These are phyloP conservation scores for Lactifluus pinguis DNA, from an alignment of 768 basidiomycete genomes.

Conservation along the genomic window DNA sequence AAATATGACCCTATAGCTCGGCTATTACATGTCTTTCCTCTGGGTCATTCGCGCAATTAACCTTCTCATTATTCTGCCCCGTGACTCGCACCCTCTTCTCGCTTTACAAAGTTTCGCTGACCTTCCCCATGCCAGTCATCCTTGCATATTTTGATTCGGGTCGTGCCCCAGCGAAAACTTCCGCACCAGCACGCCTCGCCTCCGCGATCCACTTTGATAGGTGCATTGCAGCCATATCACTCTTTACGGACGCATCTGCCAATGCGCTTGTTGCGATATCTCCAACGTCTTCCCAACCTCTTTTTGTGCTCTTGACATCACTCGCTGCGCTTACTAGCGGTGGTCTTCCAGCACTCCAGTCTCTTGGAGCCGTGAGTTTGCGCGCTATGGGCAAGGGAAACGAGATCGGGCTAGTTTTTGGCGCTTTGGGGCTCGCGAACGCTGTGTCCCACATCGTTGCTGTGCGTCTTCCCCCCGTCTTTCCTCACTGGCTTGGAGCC, in stretches of 20 bases:
- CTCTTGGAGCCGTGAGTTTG: constrained; percentile 19
- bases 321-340: constrained; percentile 19
- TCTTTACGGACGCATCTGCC: constrained; percentile 19
- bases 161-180: background rate
- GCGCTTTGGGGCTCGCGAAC: constrained; percentile 18
- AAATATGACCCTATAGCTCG: constrained; percentile 8
- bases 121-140: constrained; percentile 10
- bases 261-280: constrained; percentile 17
- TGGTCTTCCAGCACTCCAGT: constrained; percentile 19
- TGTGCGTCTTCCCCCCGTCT: constrained; percentile 1
- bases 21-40: constrained; percentile 20
- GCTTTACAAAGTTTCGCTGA: background rate
- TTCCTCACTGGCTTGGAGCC: background rate
- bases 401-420: constrained; percentile 19
- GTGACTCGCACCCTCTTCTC: constrained; percentile 1
- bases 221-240: constrained; percentile 16
- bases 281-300: constrained; percentile 19
- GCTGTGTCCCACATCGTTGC: constrained; percentile 18
- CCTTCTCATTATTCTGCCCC: constrained; percentile 18
- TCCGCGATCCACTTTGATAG: constrained; percentile 18
- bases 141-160: constrained; percentile 16
- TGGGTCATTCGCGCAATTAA: constrained; percentile 18
- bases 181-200: constrained; percentile 1
- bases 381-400: constrained; percentile 20
- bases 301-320: constrained; percentile 18